Evolutionary conservation across 768 basidiomycete genomes (phyloP).

Genomic region (Tricholoma saponaceum): DNA sequence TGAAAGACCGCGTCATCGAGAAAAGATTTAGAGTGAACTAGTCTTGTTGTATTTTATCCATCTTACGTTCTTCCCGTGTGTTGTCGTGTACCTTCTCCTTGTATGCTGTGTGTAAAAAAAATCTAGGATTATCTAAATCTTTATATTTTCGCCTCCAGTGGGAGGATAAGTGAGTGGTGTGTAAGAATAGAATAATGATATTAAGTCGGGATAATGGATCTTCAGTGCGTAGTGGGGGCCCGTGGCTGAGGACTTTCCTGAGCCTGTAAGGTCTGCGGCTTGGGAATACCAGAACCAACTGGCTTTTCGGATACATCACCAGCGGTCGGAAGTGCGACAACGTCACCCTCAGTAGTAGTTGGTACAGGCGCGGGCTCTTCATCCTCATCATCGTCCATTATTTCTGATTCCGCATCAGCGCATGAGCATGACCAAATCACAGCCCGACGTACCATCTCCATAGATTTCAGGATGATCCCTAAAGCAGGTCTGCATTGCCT

Average conservation of each 20-base stretch:
- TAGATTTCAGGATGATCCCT: conserved; percentile 95
- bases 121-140: background rate
- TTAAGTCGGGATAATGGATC: background rate
- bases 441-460: conserved; percentile 68
- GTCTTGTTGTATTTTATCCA: conserved; percentile 10
- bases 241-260: background rate
- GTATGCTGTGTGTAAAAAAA: background rate
- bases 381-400: conserved; percentile 67
- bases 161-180: background rate
- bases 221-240: background rate
- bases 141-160: background rate
- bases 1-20: conserved; percentile 63
- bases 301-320: background rate
- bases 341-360: conserved; percentile 9
- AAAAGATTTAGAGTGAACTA: conserved; percentile 60
- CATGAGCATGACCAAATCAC: conserved; percentile 1
- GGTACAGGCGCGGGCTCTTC: conserved; percentile 22
- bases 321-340: conserved; percentile 1
- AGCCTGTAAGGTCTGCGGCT: conserved; percentile 1
- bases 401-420: conserved; percentile 37
- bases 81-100: conserved; percentile 16
- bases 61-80: conserved; percentile 6
- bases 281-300: background rate
- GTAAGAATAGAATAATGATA: background rate
- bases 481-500: conserved; percentile 97